Evolutionary conservation across 768 basidiomycete genomes (phyloP), one percentile per base, ranked within the genome.

Genomic region (Chalciporus chontae): DNA sequence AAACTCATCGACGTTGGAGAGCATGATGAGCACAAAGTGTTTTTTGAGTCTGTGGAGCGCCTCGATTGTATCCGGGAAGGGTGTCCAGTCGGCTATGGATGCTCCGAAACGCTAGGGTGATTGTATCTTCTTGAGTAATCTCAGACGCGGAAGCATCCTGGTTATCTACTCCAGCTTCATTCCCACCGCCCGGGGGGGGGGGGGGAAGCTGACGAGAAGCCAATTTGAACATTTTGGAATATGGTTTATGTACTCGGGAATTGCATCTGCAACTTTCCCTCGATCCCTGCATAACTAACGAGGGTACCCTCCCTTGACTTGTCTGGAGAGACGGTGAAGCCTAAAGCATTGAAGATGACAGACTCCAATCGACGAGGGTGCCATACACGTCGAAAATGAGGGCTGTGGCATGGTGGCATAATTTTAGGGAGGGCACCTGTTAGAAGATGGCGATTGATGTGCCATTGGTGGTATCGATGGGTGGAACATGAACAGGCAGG

Each of bases 1-100:
- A 88, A 87, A 27, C 84, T 84, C 75, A 55, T 90, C 87, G 60
- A 90, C 82, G 65, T 90, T 90, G 56, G 86, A 88, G 34, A 90
- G 74, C 5, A 88, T 84, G 51, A 82, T 75, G 51, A 90, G 81
- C 48, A 81, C 83, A 71, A 79, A 89, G 60, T 78, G 76, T 48
- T 74, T 71, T 32, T 84, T 73, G 45, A 90, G 78, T 24, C 72
- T 66, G 43, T 72, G 74, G 5, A 90, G 77, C 0, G 86, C 87
- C 14, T 68, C 64, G 50, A 72, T 65, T 8, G 83, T 84, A 65
- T 90, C 88, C 0, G 81, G 77, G 69, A 89, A 90, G 7, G 80
- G 71, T 2, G 71, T 70, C 87, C 87, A 90, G 31, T 75, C 54
- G 34, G 70, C 69, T 37, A 90, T 77, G 23, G 85, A 84, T 37